These are phyloP conservation scores for Lasiodiplodia sp. DNA, from an alignment of 2,329 filamentous ascomycete species.

Conservation along the genomic window DNA sequence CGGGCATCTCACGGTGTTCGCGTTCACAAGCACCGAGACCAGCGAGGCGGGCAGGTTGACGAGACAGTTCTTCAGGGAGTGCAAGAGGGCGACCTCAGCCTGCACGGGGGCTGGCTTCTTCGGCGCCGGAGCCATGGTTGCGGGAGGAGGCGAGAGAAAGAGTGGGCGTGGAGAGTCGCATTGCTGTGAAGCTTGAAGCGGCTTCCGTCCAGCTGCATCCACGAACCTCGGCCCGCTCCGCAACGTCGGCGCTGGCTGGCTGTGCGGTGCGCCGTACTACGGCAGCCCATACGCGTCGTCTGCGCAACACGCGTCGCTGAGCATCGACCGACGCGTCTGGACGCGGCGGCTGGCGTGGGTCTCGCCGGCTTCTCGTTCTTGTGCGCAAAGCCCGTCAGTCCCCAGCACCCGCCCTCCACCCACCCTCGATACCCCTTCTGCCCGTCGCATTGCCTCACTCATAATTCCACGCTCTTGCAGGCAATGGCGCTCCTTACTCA, in stretches of 20 bases:
- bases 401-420: background rate
- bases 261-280: background rate
- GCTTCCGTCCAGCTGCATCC: constrained; percentile 29
- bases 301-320: constrained; percentile 9
- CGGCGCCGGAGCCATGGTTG: constrained; percentile 41
- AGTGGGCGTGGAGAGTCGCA: constrained; percentile 25
- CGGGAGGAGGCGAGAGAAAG: constrained; percentile 29
- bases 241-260: constrained; percentile 8
- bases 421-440: constrained; percentile 1
- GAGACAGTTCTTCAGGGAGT: constrained; percentile 86
- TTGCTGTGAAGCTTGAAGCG: constrained; percentile 29
- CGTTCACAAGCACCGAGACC: constrained; percentile 83
- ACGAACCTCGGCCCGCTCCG: constrained; percentile 31
- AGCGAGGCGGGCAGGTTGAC: constrained; percentile 89
- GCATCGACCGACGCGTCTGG: constrained; percentile 7
- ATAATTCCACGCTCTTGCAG: constrained; percentile 29
- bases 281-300: background rate
- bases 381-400: constrained; percentile 20
- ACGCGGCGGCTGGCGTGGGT: constrained; percentile 20
- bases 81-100: constrained; percentile 84
- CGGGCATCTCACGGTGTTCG: constrained; percentile 76
- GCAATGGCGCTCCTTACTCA: constrained; percentile 87
- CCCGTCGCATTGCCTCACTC: background rate
- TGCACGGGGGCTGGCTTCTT: constrained; percentile 57
- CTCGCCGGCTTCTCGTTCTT: constrained; percentile 16